Base-by-base conservation (phyloP, 257 asterid species). In the Lycium ferocissimum region DNA sequence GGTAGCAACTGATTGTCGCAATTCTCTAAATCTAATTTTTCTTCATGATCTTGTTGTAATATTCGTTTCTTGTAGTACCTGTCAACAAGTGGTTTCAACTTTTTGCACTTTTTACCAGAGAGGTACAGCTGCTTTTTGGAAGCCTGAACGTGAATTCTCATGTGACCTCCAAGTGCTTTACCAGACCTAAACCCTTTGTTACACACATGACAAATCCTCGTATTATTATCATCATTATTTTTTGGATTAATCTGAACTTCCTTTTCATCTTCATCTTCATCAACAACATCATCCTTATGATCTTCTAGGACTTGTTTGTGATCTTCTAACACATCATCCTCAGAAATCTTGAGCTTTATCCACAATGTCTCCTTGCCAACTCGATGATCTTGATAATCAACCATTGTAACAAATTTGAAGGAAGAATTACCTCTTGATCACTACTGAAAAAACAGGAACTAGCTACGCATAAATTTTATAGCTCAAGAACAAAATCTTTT, bases 161-260 rank as follows among this genome's bases (percentile, higher is more conserved):
- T 91, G 89, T 95, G 98, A 84, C 98, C 98, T 2, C 98, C 97
- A 35, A 93, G 87, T 76, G 96, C 98, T 92, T 94, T 94, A 56
- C 97, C 95, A 0, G 95, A 94, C 10, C 85, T 57, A 54, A 94
- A 94, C 40, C 35, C 92, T 84, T 90, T 92, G 75, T 43, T 35
- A 40, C 98, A 94, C 69, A 89, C 81, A 1, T 58, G 58, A 62
- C 98, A 94, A 71, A 91, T 91, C 86, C 91, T 90, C 7, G 2
- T 49, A 0, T 33, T 81, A 47, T 38, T 59, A 7, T 73, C 40
- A 22, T 49, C 13, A 2, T 59, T 6, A 13, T 18, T 14, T 65
- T 38, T 51, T 51, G 11, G 69, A 53, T 26, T 26, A 26, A 70
- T 81, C 85, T 76, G 40, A 4, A 17, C 62, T 5, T 80, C 35